phyloP scores from a whole-genome alignment of 1,284 basidiomycete genomes.

The Cronartium quercuum region DNA sequence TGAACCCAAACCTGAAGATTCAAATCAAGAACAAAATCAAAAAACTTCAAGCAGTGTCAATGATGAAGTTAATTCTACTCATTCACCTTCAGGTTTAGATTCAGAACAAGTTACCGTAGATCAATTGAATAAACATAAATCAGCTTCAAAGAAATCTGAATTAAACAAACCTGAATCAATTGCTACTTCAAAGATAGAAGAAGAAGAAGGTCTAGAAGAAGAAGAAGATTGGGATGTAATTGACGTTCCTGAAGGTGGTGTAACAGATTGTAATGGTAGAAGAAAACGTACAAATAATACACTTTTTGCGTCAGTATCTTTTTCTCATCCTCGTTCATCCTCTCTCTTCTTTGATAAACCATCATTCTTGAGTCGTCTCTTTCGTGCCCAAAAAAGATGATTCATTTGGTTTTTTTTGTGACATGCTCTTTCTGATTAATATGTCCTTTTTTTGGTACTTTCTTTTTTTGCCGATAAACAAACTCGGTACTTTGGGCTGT shows the following conservation, averaged over 20 bases:
- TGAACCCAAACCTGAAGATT: no score
- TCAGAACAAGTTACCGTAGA: constrained; percentile 41
- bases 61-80: no score
- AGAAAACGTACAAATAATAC: constrained; percentile 59
- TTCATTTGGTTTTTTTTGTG: not conserved
- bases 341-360: constrained; percentile 49
- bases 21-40: no score
- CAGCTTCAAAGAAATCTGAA: no score
- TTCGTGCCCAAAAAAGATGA: not conserved
- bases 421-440: not conserved
- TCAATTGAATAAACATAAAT: not conserved
- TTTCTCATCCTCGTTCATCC: no score
- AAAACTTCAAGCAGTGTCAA: no score
- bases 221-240: constrained; percentile 83
- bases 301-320: constrained; percentile 72
- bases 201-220: constrained; percentile 62
- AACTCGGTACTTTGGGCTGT: constrained; percentile 56
- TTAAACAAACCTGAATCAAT: not conserved
- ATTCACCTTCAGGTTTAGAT: no score
- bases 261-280: constrained; percentile 66
- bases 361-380: not conserved
- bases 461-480: constrained; percentile 70
- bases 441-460: constrained; percentile 62
- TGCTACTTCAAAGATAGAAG: constrained; percentile 45
- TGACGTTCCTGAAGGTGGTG: constrained; percentile 59